Evolutionary conservation across 352 stramenopile species (phyloP).

Genomic region (Phytophthora sojae): DNA sequence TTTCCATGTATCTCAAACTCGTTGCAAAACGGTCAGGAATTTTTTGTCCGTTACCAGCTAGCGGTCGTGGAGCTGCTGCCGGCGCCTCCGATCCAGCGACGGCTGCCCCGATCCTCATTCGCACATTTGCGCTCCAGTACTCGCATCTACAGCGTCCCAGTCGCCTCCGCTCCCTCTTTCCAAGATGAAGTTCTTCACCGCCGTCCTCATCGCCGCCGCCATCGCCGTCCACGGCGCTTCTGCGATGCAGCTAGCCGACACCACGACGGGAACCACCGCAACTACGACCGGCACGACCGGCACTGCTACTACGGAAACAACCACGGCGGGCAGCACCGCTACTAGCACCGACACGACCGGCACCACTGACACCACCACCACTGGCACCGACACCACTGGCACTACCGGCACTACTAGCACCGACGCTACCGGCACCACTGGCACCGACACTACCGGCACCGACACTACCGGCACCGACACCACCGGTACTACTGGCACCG

Average conservation of each 20-base stretch:
- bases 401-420: background rate
- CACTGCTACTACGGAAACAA: background rate
- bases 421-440: background rate
- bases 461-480: background rate
- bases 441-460: background rate
- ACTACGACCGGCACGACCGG: background rate
- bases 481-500: background rate
- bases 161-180: background rate
- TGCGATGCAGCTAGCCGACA: slow-evolving; percentile 2
- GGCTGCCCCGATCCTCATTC: slow-evolving; percentile 27
- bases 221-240: slow-evolving; percentile 24
- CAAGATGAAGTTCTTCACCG: slow-evolving; percentile 48
- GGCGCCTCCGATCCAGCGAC: slow-evolving; percentile 2
- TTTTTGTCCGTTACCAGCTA: slow-evolving; percentile 27
- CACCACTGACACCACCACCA: background rate
- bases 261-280: background rate
- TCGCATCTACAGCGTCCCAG: slow-evolving; percentile 28
- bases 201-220: slow-evolving; percentile 28
- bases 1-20: slow-evolving; percentile 7
- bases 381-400: background rate
- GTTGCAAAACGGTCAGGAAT: slow-evolving; percentile 35
- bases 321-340: background rate
- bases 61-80: background rate
- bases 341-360: slow-evolving; percentile 1
- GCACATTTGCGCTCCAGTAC: slow-evolving; percentile 36